Base-by-base conservation (phyloP, 805 yeast genomes). In the Barnettozyma wickerhamii region DNA sequence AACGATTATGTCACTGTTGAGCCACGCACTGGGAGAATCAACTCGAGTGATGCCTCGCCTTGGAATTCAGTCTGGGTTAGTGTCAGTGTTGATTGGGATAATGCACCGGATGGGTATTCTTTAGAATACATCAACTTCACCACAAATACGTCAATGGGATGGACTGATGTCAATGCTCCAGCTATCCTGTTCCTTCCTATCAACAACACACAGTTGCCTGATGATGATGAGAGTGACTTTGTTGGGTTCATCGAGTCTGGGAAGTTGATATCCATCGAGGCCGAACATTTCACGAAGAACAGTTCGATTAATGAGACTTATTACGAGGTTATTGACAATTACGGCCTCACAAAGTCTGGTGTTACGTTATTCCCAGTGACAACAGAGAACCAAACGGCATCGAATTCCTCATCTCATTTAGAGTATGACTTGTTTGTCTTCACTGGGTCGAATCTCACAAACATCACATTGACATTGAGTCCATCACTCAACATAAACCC, bases 301-400 rank as follows among this genome's bases (percentile, higher is more conserved):
- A 30, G 23, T 27, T 37, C 42, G 3, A 18, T 17, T 18, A 44
- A 44, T 24, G 40, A 20, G 10, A 44, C 47, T 2, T 21, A 40
- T 18, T 44, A 44, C 32, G 44, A 33, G 13, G 37, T 31, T 4
- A 30, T 44, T 26, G 44, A 44, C 2, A 34, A 40, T 7, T 44
- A 44, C 17, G 47, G 47, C 5, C 35, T 43, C 19, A 40, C 47
- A 9, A 37, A 35, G 27, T 23, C 47, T 2, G 47, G 47, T 23
- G 44, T 40, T 4, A 44, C 47, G 2, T 23, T 44, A 30, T 40
- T 44, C 39, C 47, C 47, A 14, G 47, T 40, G 10, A 44, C 45
- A 12, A 38, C 37, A n/a, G 45, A 40, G 20, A 40, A 41, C 7
- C 47, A 44, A 28, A 27, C 34, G 18, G 36, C 47, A 5, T 18